Percentiles rank a stretch among this genome's conserved stretches.
These are phyloP conservation scores for Closterium sp. DNA, from an alignment of 139 green algal genomes.

Conservation along the genomic window DNA sequence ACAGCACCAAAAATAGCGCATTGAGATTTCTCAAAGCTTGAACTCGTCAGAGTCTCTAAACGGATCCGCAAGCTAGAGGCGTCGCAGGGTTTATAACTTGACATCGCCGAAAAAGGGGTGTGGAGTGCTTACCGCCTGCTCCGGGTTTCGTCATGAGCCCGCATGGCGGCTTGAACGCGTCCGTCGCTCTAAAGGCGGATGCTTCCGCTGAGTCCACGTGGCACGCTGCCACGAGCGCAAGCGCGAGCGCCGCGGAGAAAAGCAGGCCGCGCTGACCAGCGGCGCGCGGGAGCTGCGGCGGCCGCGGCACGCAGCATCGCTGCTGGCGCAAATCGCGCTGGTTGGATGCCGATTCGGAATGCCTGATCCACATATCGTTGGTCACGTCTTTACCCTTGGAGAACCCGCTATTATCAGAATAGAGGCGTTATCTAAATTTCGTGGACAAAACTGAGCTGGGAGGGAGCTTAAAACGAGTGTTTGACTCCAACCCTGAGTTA, in stretches of 20 bases:
- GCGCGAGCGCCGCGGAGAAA: neutral
- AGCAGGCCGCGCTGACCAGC: neutral
- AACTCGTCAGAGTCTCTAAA: no score
- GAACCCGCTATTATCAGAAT: neutral
- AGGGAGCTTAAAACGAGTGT: neutral
- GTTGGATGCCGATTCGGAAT: neutral
- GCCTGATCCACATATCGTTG: neutral
- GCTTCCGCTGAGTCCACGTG: neutral
- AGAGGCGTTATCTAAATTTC: neutral
- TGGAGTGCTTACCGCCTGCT: neutral
- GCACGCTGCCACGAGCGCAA: neutral
- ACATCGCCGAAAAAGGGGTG: no score
- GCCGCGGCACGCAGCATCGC: neutral
- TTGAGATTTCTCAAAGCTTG: no score
- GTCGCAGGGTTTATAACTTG: no score
- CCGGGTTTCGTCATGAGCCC: neutral
- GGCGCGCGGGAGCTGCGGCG: neutral
- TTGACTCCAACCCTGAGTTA: neutral
- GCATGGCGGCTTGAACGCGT: neutral
- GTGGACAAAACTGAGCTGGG: neutral
- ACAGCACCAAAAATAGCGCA: no score
- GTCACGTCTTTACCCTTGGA: neutral
- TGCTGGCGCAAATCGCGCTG: neutral
- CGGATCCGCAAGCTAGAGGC: no score
- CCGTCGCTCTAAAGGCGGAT: neutral